Conservation (phyloP, 129 eudicot genomes). For the Saposhnikovia divaricata region DNA sequence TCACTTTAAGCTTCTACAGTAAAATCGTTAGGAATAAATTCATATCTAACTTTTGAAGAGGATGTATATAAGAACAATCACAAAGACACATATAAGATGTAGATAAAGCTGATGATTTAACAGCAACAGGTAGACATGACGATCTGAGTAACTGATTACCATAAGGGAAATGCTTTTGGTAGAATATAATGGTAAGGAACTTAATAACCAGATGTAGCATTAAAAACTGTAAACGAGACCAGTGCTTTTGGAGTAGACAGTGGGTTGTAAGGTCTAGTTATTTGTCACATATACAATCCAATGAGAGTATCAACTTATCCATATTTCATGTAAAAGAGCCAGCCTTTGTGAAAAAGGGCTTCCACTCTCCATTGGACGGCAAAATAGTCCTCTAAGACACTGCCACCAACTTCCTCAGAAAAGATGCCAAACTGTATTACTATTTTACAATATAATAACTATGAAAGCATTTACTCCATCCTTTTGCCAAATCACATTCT, state of each 20-base stretch:
- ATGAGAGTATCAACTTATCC: neutral
- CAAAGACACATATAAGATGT: neutral
- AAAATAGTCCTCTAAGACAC: neutral
- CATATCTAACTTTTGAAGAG: neutral
- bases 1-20: neutral
- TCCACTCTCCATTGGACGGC: neutral
- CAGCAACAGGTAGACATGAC: neutral
- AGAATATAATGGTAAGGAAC: neutral
- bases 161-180: neutral
- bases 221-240: neutral
- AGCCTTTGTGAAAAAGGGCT: neutral
- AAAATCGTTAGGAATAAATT: neutral
- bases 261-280: neutral
- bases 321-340: neutral
- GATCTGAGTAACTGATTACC: neutral
- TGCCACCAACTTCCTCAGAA: neutral
- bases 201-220: neutral
- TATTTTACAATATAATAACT: neutral
- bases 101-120: too few species aligned
- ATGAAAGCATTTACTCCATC: neutral
- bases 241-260: neutral
- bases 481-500: neutral
- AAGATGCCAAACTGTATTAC: neutral
- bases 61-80: neutral
- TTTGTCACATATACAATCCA: neutral